Evolutionary conservation across 345 rosid species (phyloP).

Genomic region (Camelina laxa): DNA sequence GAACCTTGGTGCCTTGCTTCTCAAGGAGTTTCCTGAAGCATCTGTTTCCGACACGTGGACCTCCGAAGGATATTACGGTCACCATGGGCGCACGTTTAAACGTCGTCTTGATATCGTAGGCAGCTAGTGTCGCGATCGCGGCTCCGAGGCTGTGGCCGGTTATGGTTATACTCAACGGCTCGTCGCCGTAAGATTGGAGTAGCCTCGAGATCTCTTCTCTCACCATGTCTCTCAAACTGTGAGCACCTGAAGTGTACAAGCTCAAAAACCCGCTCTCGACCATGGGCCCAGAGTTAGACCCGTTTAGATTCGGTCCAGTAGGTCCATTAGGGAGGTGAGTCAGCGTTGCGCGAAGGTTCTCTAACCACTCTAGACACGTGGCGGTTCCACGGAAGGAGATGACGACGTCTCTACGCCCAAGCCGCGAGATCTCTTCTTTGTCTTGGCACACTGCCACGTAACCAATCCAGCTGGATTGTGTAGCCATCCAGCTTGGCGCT

Average conservation of each 20-base stretch:
- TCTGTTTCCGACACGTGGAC: constrained; percentile 89
- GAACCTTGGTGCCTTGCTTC: constrained; percentile 68
- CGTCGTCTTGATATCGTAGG: constrained; percentile 70
- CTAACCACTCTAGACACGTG: constrained; percentile 94
- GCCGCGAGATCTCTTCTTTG: constrained; percentile 73
- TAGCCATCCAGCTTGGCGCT: constrained; percentile 69
- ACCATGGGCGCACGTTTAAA: constrained; percentile 61
- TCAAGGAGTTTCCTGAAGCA: constrained; percentile 67
- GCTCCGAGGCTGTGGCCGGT: constrained; percentile 98
- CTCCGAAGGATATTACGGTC: constrained; percentile 90
- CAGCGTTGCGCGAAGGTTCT: constrained; percentile 82
- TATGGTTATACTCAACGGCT: constrained; percentile 79
- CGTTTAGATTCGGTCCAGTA: background rate
- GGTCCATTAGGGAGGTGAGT: constrained; percentile 50
- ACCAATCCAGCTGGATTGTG: constrained; percentile 92
- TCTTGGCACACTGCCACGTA: constrained; percentile 90
- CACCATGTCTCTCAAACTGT: constrained; percentile 69
- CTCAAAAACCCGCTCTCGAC: constrained; percentile 91
- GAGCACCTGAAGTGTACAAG: constrained; percentile 68
- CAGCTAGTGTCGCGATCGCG: constrained; percentile 76
- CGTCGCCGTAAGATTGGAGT: constrained; percentile 63
- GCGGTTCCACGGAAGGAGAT: constrained; percentile 87
- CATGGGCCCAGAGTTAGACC: constrained; percentile 57
- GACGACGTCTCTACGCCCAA: constrained; percentile 86
- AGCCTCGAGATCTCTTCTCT: constrained; percentile 63